Percentiles rank a stretch among this genome's conserved stretches.
Conservation (phyloP, 805 yeast genomes). For the Hanseniaspora vineae region DNA sequence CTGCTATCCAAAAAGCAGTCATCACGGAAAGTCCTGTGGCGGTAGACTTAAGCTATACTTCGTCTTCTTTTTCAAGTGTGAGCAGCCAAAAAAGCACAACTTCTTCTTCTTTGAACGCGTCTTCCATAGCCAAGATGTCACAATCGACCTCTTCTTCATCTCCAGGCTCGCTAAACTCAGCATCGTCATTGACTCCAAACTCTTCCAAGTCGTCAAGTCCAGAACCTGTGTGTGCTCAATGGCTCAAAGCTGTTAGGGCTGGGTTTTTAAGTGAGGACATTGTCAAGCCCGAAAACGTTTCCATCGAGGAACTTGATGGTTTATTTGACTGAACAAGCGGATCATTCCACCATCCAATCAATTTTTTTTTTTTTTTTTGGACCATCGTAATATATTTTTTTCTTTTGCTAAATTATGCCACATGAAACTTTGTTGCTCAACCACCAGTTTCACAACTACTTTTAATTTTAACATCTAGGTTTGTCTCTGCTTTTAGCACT, state of each 20-base stretch:
- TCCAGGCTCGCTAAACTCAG: constrained; percentile 16
- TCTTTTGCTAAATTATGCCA: too few relatives aligned
- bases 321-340: constrained; percentile 33
- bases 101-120: constrained; percentile 31
- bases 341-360: too few relatives aligned
- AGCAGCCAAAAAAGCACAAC: background rate
- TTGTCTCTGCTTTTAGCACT: too few relatives aligned
- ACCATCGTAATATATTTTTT: too few relatives aligned
- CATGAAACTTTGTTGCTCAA: too few relatives aligned
- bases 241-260: constrained; percentile 62
- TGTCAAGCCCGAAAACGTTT: constrained; percentile 64
- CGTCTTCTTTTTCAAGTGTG: too few relatives aligned
- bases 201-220: constrained; percentile 11
- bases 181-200: constrained; percentile 12
- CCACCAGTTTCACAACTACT: too few relatives aligned
- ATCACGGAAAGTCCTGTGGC: constrained; percentile 16
- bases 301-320: constrained; percentile 54
- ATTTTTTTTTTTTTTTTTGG: background rate
- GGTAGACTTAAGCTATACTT: background rate
- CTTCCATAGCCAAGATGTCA: constrained; percentile 34
- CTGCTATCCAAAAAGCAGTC: constrained; percentile 40
- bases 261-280: constrained; percentile 72
- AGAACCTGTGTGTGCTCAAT: constrained; percentile 36
- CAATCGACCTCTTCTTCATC: constrained; percentile 23
- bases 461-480: too few relatives aligned